Conservation (phyloP, 192 early-diverging fungal species). For the Podila horticola region DNA sequence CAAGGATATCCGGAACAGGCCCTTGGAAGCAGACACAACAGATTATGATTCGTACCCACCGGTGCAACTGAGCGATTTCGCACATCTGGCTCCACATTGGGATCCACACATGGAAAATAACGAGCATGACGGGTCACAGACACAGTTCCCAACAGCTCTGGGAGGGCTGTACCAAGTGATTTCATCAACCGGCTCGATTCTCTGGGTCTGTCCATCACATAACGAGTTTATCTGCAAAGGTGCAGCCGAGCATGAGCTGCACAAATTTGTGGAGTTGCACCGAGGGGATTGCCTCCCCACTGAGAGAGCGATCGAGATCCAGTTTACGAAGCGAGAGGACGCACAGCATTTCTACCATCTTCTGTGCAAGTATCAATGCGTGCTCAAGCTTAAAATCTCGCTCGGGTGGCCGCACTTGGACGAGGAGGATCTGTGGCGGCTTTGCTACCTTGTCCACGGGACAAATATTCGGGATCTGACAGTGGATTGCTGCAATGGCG, state of each 20-base stretch:
- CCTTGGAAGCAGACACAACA: background rate
- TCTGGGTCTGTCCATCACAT: conserved; percentile 26
- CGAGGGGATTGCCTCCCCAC: conserved; percentile 17
- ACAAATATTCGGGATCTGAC: conserved; percentile 15
- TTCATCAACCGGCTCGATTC: background rate
- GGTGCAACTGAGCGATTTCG: background rate
- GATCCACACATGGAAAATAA: background rate
- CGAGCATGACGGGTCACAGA: background rate
- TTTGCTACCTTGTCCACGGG: conserved; percentile 15
- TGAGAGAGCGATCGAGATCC: conserved; percentile 19
- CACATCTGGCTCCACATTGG: background rate
- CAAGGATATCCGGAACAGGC: background rate
- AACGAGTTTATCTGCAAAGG: conserved; percentile 13
- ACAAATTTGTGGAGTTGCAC: conserved; percentile 10
- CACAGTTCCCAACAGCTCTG: background rate
- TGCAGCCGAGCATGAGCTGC: background rate
- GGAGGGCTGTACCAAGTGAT: conserved; percentile 5
- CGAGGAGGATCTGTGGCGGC: conserved; percentile 32
- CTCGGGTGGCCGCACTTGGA: conserved; percentile 11
- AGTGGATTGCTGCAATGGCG: conserved; percentile 19
- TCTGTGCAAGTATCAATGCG: conserved; percentile 8
- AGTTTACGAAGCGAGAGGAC: conserved; percentile 5
- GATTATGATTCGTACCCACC: background rate
- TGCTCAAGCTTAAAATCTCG: conserved; percentile 17
- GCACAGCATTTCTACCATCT: conserved; percentile 21